Percentiles rank a stretch among this genome's conserved stretches.
These are phyloP conservation scores for Chlamydomonas incerta DNA, from an alignment of 139 green algal genomes.

Conservation along the genomic window DNA sequence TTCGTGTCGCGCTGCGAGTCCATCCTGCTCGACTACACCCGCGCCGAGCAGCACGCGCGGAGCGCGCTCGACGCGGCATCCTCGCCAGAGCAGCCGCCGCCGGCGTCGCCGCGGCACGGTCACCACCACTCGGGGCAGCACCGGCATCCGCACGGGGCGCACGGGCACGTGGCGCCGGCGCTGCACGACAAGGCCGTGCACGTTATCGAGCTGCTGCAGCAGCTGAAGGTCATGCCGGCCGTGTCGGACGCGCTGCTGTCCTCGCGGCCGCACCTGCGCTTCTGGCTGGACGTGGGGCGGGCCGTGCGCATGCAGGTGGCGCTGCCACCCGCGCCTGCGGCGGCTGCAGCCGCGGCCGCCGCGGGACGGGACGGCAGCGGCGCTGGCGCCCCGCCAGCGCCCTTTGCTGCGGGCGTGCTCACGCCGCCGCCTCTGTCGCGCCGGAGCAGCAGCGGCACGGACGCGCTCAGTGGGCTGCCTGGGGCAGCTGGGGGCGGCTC, in stretches of 20 bases:
- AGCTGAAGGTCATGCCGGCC: slow-evolving; percentile 37
- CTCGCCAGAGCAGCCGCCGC: not conserved
- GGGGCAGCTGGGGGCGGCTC: too few relatives aligned
- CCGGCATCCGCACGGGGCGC: too few relatives aligned
- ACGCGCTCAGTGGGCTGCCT: not conserved
- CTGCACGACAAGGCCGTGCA: slow-evolving; percentile 41
- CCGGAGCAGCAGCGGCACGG: slow-evolving; percentile 17
- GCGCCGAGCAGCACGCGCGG: not conserved
- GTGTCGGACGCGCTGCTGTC: slow-evolving; percentile 37
- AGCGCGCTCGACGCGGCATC: not conserved
- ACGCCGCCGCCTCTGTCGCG: slow-evolving; percentile 1
- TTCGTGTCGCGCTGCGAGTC: slow-evolving; percentile 72
- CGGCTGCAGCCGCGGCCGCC: not conserved
- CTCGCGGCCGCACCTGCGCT: slow-evolving; percentile 21
- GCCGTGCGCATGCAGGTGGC: not conserved
- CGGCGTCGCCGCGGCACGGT: not conserved
- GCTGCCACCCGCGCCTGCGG: not conserved
- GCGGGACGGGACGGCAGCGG: not conserved
- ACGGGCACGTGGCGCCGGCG: not conserved
- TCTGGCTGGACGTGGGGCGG: slow-evolving; percentile 41
- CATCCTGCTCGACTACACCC: slow-evolving; percentile 10
- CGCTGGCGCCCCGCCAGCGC: not conserved
- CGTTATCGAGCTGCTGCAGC: slow-evolving; percentile 44
- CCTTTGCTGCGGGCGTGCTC: not conserved
- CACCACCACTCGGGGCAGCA: too few relatives aligned